Evolutionary conservation across 1,284 basidiomycete species (phyloP), one percentile per base, ranked within the genome.

Genomic region (Ganoderma resinaceum): DNA sequence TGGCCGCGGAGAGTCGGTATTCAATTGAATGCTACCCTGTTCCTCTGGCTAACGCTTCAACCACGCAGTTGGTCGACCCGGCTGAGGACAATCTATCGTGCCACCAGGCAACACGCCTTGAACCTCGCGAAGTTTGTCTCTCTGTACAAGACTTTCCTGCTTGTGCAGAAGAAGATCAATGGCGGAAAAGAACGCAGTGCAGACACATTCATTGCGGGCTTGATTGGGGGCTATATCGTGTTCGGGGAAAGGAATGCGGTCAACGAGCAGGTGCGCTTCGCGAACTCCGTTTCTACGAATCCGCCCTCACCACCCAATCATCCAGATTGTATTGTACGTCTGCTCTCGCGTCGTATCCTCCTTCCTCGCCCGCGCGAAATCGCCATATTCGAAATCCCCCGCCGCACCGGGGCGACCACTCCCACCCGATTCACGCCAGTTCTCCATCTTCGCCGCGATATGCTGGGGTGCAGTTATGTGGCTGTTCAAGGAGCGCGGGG

Each of bases 381-480:
- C 81, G 23, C 80, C 86, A 40, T 85, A 90, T 80, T 79, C 82
- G 60, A 78, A 79, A 66, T 68, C 75, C 9, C 74, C 82, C 38
- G 73, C 82, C 18, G 79, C 83, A 46, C 78, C 81, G 18, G 86
- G 86, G 37, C 89, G 87, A 75, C 93, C 95, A 2, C 80, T 95
- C 57, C 95, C 95, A 4, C 95, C 95, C 2, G 88, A 96, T 76
- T 84, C 92, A 52, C 84, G 87, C 33, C 91, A 95, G 76, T 99
- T 98, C 82, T 90, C 94, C 2, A 78, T 94, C 40, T 96, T 98
- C 75, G 95, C 97, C 2, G 95, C 97, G 0, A 73, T 98, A 38
- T 89, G 92, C 43, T 99, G 97, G 97, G 97, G 95, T 46, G 86
- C 91, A n/a, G 96, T 98, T 60, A 99, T 99, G 97, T 99, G 94